Evolutionary conservation across 805 yeast species (phyloP), one percentile per base, ranked within the genome.

Genomic region (Nakazawaea molendinolei): DNA sequence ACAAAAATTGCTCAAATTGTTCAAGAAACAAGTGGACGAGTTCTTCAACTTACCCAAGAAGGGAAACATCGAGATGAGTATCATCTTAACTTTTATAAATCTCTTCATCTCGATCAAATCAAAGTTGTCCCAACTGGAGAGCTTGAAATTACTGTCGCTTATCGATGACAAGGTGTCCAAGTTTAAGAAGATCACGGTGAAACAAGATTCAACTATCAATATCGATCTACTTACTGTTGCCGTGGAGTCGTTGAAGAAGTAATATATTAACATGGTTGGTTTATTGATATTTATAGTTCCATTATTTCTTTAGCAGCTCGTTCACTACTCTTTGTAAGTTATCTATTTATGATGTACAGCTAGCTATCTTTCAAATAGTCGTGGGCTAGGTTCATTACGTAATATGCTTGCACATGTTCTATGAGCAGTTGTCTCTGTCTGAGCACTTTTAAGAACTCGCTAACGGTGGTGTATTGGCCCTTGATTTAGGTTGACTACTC

Each of bases 21-120:
- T 74, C 1, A 52, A 66, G 32, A 49, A 50, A 12, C 47, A 65
- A 8, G 50, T 71, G 21, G 60, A 55, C 4, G 57, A 52, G 6
- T 55, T 66, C 0, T 69, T 69, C 36, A 28, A 24, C 5, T 36
- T 32, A 24, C 10, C 6, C 9, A 7, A 18, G 24, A 38, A 20
- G 31, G 20, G n/a, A 28, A n/a, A 13, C 44, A 34, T 17, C 4
- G 49, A 53, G 13, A 54, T 74, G 26, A 62, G 71, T 27, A 58
- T 69, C 3, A 52, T 82, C 7, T 56, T 77, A 27, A 71, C 79
- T 4, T 76, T 69, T 53, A 54, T 81, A 44, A 80, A 80, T 48
- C 63, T 83, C 20, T 35, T 42, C 25, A 31, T 36, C 15, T 33
- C 33, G 1, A 26, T 39, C 12, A 31, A 30, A 28, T 9, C 7